These are phyloP conservation scores for Astrephomene gubernaculifera DNA, from an alignment of 139 green algal genomes.

Conservation along the genomic window DNA sequence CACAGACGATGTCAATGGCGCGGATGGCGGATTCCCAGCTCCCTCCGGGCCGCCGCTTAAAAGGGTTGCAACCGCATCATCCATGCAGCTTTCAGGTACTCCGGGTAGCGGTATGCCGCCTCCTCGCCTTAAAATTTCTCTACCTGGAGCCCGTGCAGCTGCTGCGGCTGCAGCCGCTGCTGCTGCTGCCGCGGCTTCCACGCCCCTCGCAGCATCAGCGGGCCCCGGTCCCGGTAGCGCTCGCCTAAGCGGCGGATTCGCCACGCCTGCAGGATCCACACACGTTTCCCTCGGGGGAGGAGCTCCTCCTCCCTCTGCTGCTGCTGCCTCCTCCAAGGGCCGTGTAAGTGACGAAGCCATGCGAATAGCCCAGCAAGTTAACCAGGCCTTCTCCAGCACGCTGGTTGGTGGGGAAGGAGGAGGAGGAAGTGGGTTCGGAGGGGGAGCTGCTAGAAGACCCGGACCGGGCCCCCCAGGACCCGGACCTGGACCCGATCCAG, in stretches of 20 bases:
- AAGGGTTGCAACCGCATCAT: not conserved
- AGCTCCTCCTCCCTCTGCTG: not conserved
- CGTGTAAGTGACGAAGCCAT: not conserved
- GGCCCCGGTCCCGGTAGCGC: not conserved
- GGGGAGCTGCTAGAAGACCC: not conserved
- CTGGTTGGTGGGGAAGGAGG: too few relatives aligned
- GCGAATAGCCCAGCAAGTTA: conserved; percentile 6
- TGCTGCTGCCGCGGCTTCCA: not conserved
- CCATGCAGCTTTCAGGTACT: not conserved
- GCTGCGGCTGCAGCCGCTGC: conserved; percentile 5
- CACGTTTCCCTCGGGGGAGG: not conserved
- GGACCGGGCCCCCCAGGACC: not conserved
- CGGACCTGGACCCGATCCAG: not conserved
- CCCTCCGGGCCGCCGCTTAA: conserved; percentile 1
- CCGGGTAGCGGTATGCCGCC: not conserved
- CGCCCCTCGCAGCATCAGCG: not conserved
- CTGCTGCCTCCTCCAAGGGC: not conserved
- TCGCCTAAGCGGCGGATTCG: not conserved
- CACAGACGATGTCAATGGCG: not conserved
- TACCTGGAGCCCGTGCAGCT: not conserved
- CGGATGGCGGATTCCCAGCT: not conserved
- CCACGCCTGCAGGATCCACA: not conserved
- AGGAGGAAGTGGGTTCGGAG: not conserved
- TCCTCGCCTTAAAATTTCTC: not conserved
- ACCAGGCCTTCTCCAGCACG: not conserved